Evolutionary conservation across 805 yeast genomes (phyloP).

Genomic region (Saturnispora kantuleensis): DNA sequence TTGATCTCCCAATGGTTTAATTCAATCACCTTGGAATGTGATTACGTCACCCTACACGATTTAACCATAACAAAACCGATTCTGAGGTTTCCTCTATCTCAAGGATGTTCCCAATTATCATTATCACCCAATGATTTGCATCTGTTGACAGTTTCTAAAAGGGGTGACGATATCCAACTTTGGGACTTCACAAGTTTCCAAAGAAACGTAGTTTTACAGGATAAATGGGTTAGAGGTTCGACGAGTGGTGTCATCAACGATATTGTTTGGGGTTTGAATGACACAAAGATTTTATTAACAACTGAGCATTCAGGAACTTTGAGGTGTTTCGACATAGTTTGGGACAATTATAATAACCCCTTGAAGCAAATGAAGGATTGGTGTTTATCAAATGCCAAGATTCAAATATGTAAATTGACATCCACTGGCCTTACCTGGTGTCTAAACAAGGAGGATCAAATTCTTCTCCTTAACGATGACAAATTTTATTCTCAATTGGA

Average conservation of each 20-base stretch:
- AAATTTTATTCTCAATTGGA: too few relatives aligned
- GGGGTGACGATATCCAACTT: constrained; percentile 55
- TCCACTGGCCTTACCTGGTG: too few relatives aligned
- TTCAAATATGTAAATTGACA: too few relatives aligned
- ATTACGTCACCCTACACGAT: constrained; percentile 38
- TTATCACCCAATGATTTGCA: constrained; percentile 53
- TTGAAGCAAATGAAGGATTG: background rate
- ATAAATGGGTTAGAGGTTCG: constrained; percentile 53
- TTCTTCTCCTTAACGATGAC: too few relatives aligned
- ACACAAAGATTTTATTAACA: constrained; percentile 37
- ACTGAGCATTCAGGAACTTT: constrained; percentile 48
- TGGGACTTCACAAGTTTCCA: constrained; percentile 55
- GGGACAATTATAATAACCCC: constrained; percentile 12
- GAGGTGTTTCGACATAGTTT: constrained; percentile 47
- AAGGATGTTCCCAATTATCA: constrained; percentile 51
- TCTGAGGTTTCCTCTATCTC: constrained; percentile 45
- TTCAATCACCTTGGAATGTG: constrained; percentile 22
- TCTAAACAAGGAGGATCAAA: too few relatives aligned
- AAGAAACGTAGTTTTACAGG: constrained; percentile 41
- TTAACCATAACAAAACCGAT: constrained; percentile 25
- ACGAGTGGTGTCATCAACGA: constrained; percentile 45
- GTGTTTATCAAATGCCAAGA: too few relatives aligned
- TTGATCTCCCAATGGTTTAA: constrained; percentile 23
- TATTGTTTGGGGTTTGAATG: constrained; percentile 43
- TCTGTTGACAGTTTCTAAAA: constrained; percentile 39